Evolutionary conservation across 2,329 filamentous ascomycete genomes (phyloP).

Genomic region (Cercospora citrullina): DNA sequence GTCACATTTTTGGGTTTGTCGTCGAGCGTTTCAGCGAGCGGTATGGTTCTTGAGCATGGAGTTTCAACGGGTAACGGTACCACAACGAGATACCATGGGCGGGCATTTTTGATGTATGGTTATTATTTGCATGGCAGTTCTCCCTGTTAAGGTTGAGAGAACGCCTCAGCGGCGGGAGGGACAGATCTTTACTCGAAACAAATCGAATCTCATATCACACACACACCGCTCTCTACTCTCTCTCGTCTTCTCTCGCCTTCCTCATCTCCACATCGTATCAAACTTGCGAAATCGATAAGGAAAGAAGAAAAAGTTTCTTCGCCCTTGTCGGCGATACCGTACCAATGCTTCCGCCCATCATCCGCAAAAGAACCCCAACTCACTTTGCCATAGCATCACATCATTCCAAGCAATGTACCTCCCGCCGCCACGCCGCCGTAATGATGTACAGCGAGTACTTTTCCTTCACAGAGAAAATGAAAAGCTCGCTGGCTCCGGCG

Average conservation of each 20-base stretch:
- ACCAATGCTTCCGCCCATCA: background rate
- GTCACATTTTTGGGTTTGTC: slow-evolving; percentile 24
- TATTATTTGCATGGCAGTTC: slow-evolving; percentile 21
- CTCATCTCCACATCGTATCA: background rate
- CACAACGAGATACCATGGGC: slow-evolving; percentile 13
- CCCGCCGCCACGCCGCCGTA: background rate
- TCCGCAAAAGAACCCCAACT: slow-evolving; percentile 8
- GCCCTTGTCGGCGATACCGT: background rate
- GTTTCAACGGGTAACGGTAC: slow-evolving; percentile 24
- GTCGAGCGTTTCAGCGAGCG: slow-evolving; percentile 34
- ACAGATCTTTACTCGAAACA: slow-evolving; percentile 18
- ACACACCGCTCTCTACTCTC: background rate
- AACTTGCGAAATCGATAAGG: background rate
- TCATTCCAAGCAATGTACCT: background rate
- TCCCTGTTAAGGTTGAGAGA: slow-evolving; percentile 22
- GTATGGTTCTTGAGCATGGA: slow-evolving; percentile 20
- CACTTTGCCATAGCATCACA: background rate
- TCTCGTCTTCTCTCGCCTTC: background rate
- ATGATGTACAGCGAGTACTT: background rate
- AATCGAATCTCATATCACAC: background rate
- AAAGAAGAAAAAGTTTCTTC: background rate
- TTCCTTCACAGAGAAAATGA: background rate
- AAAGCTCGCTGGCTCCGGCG: background rate
- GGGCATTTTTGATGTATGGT: slow-evolving; percentile 27
- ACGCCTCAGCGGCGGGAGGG: slow-evolving; percentile 13